Percentiles rank a stretch among this genome's conserved stretches.
phyloP scores from a whole-genome alignment of 805 yeast genomes.

The Torulaspora franciscae region DNA sequence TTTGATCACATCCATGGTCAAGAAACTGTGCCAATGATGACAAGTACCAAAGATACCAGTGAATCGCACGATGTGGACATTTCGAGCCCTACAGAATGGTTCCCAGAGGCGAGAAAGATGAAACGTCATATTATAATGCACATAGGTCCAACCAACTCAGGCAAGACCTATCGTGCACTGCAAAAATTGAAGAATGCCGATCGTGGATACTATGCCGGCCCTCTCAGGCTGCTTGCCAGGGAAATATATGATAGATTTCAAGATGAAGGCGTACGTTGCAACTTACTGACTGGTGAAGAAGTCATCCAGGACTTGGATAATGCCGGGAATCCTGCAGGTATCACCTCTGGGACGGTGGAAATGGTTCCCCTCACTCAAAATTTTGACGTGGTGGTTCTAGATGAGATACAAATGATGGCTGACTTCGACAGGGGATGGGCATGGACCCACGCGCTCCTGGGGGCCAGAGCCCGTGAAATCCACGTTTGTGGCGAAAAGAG shows the following conservation, averaged over 20 bases:
- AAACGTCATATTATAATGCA: constrained; percentile 82
- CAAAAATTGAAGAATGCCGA: constrained; percentile 57
- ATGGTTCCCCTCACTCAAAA: constrained; percentile 70
- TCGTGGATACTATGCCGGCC: constrained; percentile 91
- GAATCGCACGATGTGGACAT: constrained; percentile 38
- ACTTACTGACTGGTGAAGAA: constrained; percentile 94
- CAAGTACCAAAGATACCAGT: constrained; percentile 16
- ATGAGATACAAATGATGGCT: constrained; percentile 93
- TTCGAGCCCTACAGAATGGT: constrained; percentile 69
- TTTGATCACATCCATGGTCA: constrained; percentile 24
- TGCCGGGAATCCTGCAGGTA: constrained; percentile 64
- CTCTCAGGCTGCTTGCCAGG: constrained; percentile 81
- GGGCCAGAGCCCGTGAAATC: constrained; percentile 77
- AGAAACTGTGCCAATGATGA: constrained; percentile 23
- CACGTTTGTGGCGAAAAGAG: constrained; percentile 94
- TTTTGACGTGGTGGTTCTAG: constrained; percentile 85
- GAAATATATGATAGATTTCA: constrained; percentile 85
- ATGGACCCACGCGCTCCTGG: constrained; percentile 88
- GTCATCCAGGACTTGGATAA: constrained; percentile 65
- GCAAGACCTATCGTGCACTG: constrained; percentile 84
- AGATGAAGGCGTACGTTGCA: constrained; percentile 62
- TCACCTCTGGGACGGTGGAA: constrained; percentile 87
- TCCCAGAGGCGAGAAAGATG: constrained; percentile 75
- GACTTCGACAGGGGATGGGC: constrained; percentile 82
- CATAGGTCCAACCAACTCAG: constrained; percentile 96